A percentile compares a stretch with the other conserved stretches of the same genome.
Conservation (phyloP, 2,329 filamentous ascomycete species). For the Didymella pinodella region DNA sequence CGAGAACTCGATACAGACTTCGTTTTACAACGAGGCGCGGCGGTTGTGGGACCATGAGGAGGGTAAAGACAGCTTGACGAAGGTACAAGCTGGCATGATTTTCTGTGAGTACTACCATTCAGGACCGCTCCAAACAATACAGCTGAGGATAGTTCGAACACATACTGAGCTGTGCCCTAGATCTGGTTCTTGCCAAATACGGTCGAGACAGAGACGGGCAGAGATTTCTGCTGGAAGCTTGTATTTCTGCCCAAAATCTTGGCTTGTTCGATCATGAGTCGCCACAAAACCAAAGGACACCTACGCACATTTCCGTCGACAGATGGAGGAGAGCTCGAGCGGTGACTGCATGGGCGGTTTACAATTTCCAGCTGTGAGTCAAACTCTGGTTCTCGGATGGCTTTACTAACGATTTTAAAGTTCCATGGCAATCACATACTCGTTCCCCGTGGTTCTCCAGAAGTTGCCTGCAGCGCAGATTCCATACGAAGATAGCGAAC, state of each 20-base stretch:
- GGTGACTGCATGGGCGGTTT: slow-evolving; percentile 42
- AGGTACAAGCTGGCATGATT: slow-evolving; percentile 38
- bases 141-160: neutral
- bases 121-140: neutral
- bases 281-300: slow-evolving; percentile 16
- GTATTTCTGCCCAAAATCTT: slow-evolving; percentile 33
- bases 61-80: slow-evolving; percentile 33
- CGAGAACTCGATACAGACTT: slow-evolving; percentile 34
- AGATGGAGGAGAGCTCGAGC: slow-evolving; percentile 36
- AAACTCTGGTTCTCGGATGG: too few species aligned
- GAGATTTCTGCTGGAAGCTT: slow-evolving; percentile 39
- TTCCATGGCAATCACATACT: slow-evolving; percentile 40
- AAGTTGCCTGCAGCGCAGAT: slow-evolving; percentile 34
- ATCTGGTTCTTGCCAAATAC: slow-evolving; percentile 42
- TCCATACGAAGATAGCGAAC: slow-evolving; percentile 35
- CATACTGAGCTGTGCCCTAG: slow-evolving; percentile 7
- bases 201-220: slow-evolving; percentile 43
- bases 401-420: slow-evolving; percentile 24
- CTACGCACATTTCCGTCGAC: slow-evolving; percentile 23
- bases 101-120: slow-evolving; percentile 27
- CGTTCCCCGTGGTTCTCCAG: slow-evolving; percentile 33
- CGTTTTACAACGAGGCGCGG: slow-evolving; percentile 41
- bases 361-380: slow-evolving; percentile 46
- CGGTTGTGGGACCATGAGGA: slow-evolving; percentile 41
- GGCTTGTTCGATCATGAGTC: slow-evolving; percentile 34